A percentile compares a stretch with the other conserved stretches of the same genome.
Evolutionary conservation across 1,284 basidiomycete genomes (phyloP).

Genomic region (Puccinia horiana): DNA sequence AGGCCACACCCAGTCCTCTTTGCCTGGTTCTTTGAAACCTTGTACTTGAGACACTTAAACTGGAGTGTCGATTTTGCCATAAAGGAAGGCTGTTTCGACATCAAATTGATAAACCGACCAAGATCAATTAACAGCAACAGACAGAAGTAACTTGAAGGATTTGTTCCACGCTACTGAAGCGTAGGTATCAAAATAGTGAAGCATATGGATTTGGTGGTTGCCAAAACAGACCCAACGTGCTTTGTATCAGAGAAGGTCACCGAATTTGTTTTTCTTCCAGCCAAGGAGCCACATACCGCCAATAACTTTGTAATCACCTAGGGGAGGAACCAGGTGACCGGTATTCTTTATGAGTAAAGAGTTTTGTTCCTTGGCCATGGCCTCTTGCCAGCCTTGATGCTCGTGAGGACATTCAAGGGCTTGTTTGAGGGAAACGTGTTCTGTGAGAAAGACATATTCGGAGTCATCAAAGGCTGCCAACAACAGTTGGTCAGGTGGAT

Average conservation of each 20-base stretch:
- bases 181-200: conserved; percentile 7
- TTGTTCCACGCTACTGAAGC: not conserved
- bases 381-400: not conserved
- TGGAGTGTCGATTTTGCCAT: no score
- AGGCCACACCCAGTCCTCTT: not conserved
- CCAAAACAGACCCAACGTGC: no score
- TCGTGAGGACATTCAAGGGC: no score
- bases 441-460: not conserved
- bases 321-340: not conserved
- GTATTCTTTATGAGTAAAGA: not conserved
- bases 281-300: no score
- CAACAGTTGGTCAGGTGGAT: not conserved
- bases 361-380: not conserved
- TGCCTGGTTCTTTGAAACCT: not conserved
- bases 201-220: not conserved
- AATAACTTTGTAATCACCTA: not conserved
- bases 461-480: not conserved
- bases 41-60: no score
- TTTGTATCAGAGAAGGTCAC: no score
- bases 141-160: not conserved
- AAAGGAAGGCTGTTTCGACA: no score
- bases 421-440: not conserved
- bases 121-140: not conserved
- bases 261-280: no score
- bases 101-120: no score